phyloP scores from a whole-genome alignment of 1,284 basidiomycete genomes.

The Trametes polyzona region DNA sequence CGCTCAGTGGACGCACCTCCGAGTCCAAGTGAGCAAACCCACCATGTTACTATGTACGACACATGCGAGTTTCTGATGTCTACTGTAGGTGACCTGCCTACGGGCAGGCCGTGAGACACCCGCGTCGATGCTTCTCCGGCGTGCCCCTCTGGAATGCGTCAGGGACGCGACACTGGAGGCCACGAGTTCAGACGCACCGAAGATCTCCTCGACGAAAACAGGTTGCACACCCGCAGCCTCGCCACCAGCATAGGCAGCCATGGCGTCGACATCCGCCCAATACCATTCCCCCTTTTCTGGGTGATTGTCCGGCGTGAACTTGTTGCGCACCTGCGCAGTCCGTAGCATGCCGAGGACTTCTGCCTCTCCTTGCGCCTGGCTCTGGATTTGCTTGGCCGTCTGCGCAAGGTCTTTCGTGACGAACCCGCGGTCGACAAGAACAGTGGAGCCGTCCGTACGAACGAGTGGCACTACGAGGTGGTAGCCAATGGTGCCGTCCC shows the following conservation, averaged over 20 bases:
- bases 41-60: slow-evolving; percentile 97
- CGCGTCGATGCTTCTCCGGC: slow-evolving; percentile 68
- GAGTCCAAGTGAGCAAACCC: slow-evolving; percentile 21
- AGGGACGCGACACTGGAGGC: slow-evolving; percentile 4
- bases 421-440: slow-evolving; percentile 94
- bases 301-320: slow-evolving; percentile 89
- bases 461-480: slow-evolving; percentile 87
- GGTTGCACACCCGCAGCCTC: slow-evolving; percentile 74
- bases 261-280: slow-evolving; percentile 85
- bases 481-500: slow-evolving; percentile 87
- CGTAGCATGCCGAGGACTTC: slow-evolving; percentile 79
- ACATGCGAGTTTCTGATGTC: slow-evolving; percentile 95
- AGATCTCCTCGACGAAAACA: slow-evolving; percentile 86
- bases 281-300: slow-evolving; percentile 88
- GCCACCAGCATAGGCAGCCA: slow-evolving; percentile 84
- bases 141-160: slow-evolving; percentile 69
- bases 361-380: slow-evolving; percentile 55
- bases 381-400: slow-evolving; percentile 34
- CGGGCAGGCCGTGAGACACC: slow-evolving; percentile 77
- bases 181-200: slow-evolving; percentile 56
- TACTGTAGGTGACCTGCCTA: slow-evolving; percentile 85
- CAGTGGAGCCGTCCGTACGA: slow-evolving; percentile 75
- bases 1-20: slow-evolving; percentile 1
- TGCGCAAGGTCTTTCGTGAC: slow-evolving; percentile 66
- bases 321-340: slow-evolving; percentile 68